phyloP scores from a whole-genome alignment of 371 early-diverging fungal species.

The Mortierella sp. region DNA sequence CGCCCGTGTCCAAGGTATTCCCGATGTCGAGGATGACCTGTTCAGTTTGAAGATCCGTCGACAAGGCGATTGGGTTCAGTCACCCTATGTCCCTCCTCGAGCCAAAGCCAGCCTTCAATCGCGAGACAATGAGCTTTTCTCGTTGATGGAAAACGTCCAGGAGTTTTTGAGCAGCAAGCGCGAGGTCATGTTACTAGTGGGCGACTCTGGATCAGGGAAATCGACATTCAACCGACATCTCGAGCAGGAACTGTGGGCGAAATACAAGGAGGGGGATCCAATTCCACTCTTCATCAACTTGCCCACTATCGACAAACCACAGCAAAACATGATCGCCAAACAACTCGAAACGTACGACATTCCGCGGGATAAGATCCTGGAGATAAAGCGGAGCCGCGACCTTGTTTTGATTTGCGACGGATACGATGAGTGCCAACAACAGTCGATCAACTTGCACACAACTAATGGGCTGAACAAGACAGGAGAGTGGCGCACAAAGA shows the following conservation, averaged over 20 bases:
- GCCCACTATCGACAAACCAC: constrained; percentile 2
- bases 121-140: neutral
- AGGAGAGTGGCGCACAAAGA: constrained; percentile 7
- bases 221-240: constrained; percentile 27
- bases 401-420: constrained; percentile 27
- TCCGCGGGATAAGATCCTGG: constrained; percentile 3
- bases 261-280: neutral
- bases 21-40: neutral
- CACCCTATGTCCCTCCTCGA: neutral
- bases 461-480: constrained; percentile 12
- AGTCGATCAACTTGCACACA: neutral
- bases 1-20: neutral
- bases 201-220: constrained; percentile 31
- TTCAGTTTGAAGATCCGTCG: neutral
- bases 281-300: constrained; percentile 26
- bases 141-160: neutral
- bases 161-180: neutral
- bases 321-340: constrained; percentile 15
- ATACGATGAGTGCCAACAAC: constrained; percentile 15
- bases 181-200: constrained; percentile 20
- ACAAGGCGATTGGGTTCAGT: neutral
- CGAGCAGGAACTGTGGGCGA: constrained; percentile 1
- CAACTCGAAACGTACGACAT: constrained; percentile 3
- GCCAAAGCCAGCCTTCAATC: neutral
- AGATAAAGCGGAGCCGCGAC: neutral